These are phyloP conservation scores for Cryptococcus amylolentus DNA, from an alignment of 1,284 basidiomycete genomes.

Conservation along the genomic window DNA sequence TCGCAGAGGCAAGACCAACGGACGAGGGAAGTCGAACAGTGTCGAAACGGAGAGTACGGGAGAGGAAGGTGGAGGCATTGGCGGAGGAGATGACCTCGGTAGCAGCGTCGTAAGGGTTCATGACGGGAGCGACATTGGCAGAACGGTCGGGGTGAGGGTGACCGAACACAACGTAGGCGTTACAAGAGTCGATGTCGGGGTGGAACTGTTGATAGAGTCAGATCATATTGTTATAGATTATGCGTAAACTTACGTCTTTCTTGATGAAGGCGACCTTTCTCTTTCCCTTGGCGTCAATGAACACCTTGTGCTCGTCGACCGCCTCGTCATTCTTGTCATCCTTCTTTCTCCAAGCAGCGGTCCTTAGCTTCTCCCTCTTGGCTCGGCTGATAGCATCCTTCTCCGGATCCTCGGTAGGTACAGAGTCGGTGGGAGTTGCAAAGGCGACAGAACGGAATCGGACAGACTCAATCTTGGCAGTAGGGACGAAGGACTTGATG, in stretches of 20 bases:
- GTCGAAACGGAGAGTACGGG: constrained; percentile 71
- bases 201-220: constrained; percentile 55
- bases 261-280: constrained; percentile 94
- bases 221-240: not conserved
- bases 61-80: constrained; percentile 72
- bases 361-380: constrained; percentile 51
- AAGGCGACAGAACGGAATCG: constrained; percentile 88
- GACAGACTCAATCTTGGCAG: constrained; percentile 78
- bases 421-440: constrained; percentile 66
- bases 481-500: constrained; percentile 64
- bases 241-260: constrained; percentile 57
- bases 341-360: constrained; percentile 61
- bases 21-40: constrained; percentile 54
- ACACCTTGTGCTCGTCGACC: constrained; percentile 40
- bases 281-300: constrained; percentile 79
- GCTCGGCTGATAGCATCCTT: constrained; percentile 42
- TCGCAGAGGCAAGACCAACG: constrained; percentile 32
- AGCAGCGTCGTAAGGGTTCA: constrained; percentile 73
- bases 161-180: constrained; percentile 85
- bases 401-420: constrained; percentile 52
- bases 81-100: constrained; percentile 59
- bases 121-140: constrained; percentile 60
- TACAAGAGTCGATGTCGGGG: constrained; percentile 63
- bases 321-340: constrained; percentile 52
- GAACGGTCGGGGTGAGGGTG: constrained; percentile 56